Conservation (phyloP, 2,329 filamentous ascomycete species). For the Aspergillus neotritici region DNA sequence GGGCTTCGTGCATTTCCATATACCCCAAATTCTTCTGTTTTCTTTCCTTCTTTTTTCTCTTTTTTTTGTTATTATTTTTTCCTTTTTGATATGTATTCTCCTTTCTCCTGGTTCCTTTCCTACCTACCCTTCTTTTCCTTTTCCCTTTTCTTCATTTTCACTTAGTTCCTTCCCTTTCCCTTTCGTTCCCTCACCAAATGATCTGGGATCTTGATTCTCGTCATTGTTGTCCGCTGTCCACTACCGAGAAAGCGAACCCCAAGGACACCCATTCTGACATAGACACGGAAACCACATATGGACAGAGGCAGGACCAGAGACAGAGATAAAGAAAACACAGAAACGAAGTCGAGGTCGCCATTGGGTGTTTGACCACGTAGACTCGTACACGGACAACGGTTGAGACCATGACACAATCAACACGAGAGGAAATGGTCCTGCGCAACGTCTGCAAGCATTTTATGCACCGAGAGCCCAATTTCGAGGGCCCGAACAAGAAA, state of each 20-base stretch:
- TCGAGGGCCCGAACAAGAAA: neutral
- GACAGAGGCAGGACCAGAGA: neutral
- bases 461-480: neutral
- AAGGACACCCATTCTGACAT: no score
- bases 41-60: slow-evolving; percentile 12
- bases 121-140: neutral
- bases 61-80: slow-evolving; percentile 7
- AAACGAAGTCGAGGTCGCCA: neutral
- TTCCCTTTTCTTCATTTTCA: neutral
- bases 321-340: neutral
- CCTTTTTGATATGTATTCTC: neutral
- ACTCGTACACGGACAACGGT: no score
- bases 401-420: no score
- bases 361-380: no score
- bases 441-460: no score
- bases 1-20: slow-evolving; percentile 4
- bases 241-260: no score
- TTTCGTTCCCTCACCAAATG: neutral
- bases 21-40: slow-evolving; percentile 8
- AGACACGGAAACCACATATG: no score
- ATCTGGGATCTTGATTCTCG: neutral
- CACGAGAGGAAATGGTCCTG: no score
- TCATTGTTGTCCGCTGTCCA: neutral
- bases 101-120: neutral
- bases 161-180: neutral